These are phyloP conservation scores for Pseudogymnoascus sp. DNA, from an alignment of 2,329 filamentous ascomycete species.

Conservation along the genomic window DNA sequence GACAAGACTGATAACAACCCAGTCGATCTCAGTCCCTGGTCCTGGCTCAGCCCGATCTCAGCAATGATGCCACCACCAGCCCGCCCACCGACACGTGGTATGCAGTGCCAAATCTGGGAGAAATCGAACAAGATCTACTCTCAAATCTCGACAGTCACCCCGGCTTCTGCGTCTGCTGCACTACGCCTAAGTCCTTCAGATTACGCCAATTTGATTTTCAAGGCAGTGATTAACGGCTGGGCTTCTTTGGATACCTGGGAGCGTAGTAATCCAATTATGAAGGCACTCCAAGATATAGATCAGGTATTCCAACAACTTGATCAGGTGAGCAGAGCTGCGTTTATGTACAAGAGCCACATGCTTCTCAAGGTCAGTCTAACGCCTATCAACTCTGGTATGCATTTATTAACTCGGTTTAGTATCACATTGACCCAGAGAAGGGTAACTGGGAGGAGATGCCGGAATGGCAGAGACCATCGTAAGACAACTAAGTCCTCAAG, in stretches of 20 bases:
- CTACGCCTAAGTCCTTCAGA: not conserved
- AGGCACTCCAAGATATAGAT: conserved; percentile 17
- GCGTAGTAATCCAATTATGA: conserved; percentile 14
- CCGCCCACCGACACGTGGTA: not conserved
- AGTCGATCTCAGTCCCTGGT: not conserved
- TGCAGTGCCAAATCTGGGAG: conserved; percentile 13
- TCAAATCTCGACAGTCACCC: not conserved
- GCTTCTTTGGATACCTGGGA: conserved; percentile 12
- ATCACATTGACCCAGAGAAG: conserved; percentile 15
- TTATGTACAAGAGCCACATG: conserved; percentile 16
- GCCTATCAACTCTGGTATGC: not conserved
- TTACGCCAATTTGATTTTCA: conserved; percentile 3
- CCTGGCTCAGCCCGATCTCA: not conserved
- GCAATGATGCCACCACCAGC: not conserved
- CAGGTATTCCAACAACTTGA: conserved; percentile 17
- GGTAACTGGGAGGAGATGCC: conserved; percentile 16
- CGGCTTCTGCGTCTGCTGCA: not conserved
- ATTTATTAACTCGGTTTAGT: conserved; percentile 11
- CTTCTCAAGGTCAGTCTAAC: conserved; percentile 14
- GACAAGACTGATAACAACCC: not conserved
- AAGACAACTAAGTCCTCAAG: not conserved
- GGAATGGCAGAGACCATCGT: conserved; percentile 18
- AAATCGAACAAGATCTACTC: conserved; percentile 16
- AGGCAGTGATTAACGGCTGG: conserved; percentile 2
- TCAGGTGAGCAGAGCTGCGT: conserved; percentile 17